Conservation (phyloP, 345 rosid species). For the Eutrema yunnanense region DNA sequence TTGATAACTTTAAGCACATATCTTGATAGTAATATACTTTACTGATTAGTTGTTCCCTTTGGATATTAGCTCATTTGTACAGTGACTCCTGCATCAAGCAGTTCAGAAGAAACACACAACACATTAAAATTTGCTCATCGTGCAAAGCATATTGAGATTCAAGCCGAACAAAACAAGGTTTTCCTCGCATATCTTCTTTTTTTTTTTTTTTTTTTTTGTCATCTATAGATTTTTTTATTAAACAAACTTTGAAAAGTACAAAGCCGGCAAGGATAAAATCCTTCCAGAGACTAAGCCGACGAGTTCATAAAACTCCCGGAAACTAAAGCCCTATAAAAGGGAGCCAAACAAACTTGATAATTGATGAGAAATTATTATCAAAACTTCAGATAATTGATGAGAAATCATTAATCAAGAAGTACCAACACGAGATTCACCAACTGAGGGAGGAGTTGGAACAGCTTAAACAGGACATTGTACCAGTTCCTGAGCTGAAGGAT, state of each 20-base stretch:
- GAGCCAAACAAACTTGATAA: no score
- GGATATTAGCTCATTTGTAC: conserved; percentile 91
- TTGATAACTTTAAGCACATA: not conserved
- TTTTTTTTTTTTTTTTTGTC: no score
- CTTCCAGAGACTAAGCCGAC: no score
- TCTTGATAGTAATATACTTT: conserved; percentile 3
- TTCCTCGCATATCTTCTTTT: not conserved
- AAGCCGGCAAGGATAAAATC: no score
- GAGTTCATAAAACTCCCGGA: no score
- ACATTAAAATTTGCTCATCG: conserved; percentile 99
- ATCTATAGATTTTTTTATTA: no score
- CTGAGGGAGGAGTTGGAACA: conserved; percentile 95
- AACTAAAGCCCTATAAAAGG: no score
- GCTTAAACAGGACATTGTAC: conserved; percentile 71
- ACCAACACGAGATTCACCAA: conserved; percentile 85
- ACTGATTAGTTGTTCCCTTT: conserved; percentile 24
- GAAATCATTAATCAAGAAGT: conserved; percentile 96
- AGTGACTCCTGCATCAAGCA: conserved; percentile 95
- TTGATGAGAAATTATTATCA: no score
- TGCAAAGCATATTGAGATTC: conserved; percentile 97
- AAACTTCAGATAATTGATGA: conserved; percentile 85
- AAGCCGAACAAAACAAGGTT: conserved; percentile 93
- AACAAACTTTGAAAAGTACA: no score
- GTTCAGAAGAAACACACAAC: conserved; percentile 96
- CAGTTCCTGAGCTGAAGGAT: conserved; percentile 64